phyloP scores from a whole-genome alignment of 768 basidiomycete genomes.

The Russula abietina region DNA sequence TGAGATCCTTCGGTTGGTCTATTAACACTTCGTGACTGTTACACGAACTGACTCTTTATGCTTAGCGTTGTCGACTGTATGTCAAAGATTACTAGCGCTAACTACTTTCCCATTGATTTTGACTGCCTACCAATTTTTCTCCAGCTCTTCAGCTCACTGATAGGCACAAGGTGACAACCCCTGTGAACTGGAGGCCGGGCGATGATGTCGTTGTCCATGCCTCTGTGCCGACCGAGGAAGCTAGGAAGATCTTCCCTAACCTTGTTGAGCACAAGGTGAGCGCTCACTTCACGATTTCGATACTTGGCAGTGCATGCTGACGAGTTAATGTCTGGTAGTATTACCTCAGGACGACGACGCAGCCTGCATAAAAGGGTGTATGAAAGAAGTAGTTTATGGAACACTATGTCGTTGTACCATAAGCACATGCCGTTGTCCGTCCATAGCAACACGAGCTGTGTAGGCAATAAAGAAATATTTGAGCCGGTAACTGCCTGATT shows the following conservation, averaged over 20 bases:
- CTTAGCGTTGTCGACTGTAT: slow-evolving; percentile 66
- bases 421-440: not conserved
- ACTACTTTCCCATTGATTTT: slow-evolving; percentile 27
- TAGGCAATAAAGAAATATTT: slow-evolving; percentile 2
- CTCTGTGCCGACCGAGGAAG: slow-evolving; percentile 77
- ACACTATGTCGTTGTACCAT: slow-evolving; percentile 8
- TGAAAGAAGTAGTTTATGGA: slow-evolving; percentile 3
- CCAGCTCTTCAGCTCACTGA: slow-evolving; percentile 83
- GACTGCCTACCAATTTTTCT: slow-evolving; percentile 10
- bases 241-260: slow-evolving; percentile 84
- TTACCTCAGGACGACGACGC: slow-evolving; percentile 81
- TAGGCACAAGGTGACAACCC: slow-evolving; percentile 78
- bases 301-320: not conserved
- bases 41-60: not conserved
- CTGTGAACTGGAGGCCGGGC: slow-evolving; percentile 92
- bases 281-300: slow-evolving; percentile 20
- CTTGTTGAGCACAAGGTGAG: slow-evolving; percentile 72
- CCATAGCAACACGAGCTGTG: not conserved
- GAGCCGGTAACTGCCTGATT: not conserved
- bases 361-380: slow-evolving; percentile 29
- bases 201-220: slow-evolving; percentile 93
- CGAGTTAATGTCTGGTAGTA: slow-evolving; percentile 41
- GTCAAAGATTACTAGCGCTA: slow-evolving; percentile 2
- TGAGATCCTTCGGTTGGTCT: slow-evolving; percentile 51
- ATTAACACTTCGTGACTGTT: not conserved